These are phyloP conservation scores for Recurvomyces mirabilis DNA, from an alignment of 495 filamentous ascomycete species.

Conservation along the genomic window DNA sequence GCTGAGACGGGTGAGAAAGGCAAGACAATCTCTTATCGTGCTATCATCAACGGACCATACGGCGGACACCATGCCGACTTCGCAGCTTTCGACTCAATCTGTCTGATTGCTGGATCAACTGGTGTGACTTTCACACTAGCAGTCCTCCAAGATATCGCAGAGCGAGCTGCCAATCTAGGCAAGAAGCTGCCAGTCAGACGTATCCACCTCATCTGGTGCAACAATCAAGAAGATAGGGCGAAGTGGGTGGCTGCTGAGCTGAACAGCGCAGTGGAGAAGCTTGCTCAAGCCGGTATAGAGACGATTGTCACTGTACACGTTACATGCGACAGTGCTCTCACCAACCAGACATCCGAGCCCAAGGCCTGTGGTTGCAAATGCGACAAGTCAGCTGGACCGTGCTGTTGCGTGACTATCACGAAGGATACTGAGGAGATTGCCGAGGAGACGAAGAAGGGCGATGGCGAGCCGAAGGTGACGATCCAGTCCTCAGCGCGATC, in stretches of 20 bases:
- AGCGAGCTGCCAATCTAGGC: slow-evolving; percentile 5
- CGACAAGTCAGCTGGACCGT: slow-evolving; percentile 9
- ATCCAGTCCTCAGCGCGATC: neutral
- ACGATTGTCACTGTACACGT: slow-evolving; percentile 1
- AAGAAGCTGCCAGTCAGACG: slow-evolving; percentile 10
- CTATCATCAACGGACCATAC: slow-evolving; percentile 40
- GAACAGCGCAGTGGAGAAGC: slow-evolving; percentile 1
- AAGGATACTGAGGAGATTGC: slow-evolving; percentile 15
- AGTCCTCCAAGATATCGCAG: slow-evolving; percentile 14
- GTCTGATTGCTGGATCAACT: slow-evolving; percentile 49
- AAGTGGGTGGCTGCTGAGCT: slow-evolving; percentile 12
- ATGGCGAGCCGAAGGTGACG: neutral
- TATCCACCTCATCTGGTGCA: slow-evolving; percentile 13
- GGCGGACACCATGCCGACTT: slow-evolving; percentile 32
- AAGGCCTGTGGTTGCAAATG: slow-evolving; percentile 11
- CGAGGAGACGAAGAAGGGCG: neutral
- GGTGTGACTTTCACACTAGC: slow-evolving; percentile 16
- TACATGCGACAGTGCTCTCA: slow-evolving; percentile 11
- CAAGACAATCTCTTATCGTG: neutral
- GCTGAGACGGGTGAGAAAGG: neutral
- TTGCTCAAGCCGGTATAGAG: slow-evolving; percentile 9
- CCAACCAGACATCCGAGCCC: neutral
- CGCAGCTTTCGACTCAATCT: slow-evolving; percentile 42
- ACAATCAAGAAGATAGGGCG: slow-evolving; percentile 6
- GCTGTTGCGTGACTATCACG: slow-evolving; percentile 8